Conservation (phyloP, 2,329 filamentous ascomycete genomes). For the Trichoderma koningii region DNA sequence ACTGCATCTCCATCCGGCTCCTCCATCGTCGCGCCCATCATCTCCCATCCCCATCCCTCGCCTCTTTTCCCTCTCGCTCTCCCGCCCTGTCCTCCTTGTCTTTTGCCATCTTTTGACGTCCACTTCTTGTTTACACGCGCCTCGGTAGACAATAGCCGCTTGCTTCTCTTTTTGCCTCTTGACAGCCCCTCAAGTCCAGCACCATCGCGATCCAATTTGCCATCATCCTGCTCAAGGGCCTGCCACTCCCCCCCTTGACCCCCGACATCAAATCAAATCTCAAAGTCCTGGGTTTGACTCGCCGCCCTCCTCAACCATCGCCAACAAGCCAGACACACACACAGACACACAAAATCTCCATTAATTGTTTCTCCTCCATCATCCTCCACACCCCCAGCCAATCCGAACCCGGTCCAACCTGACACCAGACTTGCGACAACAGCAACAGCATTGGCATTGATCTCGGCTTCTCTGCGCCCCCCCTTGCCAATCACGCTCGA, state of each 20-base stretch:
- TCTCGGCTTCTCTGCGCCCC: not conserved
- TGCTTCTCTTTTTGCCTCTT: not conserved
- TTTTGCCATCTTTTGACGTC: not conserved
- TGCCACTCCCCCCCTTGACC: not conserved
- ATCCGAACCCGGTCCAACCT: slow-evolving; percentile 16
- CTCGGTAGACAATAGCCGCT: not conserved
- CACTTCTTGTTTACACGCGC: not conserved
- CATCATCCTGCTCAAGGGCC: not conserved
- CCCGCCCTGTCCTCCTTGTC: not conserved
- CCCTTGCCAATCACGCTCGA: slow-evolving; percentile 16
- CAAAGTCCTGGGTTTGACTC: too few species aligned
- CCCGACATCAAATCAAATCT: not conserved
- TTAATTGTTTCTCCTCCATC: slow-evolving; percentile 11
- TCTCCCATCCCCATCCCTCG: slow-evolving; percentile 22
- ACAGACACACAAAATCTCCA: not conserved
- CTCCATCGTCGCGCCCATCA: slow-evolving; percentile 18
- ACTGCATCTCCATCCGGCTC: slow-evolving; percentile 20
- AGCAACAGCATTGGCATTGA: slow-evolving; percentile 9
- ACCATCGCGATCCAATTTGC: not conserved
- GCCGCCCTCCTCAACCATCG: not conserved
- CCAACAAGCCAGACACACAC: not conserved
- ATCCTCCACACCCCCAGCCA: not conserved
- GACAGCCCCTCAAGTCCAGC: not conserved
- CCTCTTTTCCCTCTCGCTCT: slow-evolving; percentile 4
- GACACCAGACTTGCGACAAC: slow-evolving; percentile 25